Conservation (phyloP, 768 basidiomycete genomes). For the Collybiopsis confluens region DNA sequence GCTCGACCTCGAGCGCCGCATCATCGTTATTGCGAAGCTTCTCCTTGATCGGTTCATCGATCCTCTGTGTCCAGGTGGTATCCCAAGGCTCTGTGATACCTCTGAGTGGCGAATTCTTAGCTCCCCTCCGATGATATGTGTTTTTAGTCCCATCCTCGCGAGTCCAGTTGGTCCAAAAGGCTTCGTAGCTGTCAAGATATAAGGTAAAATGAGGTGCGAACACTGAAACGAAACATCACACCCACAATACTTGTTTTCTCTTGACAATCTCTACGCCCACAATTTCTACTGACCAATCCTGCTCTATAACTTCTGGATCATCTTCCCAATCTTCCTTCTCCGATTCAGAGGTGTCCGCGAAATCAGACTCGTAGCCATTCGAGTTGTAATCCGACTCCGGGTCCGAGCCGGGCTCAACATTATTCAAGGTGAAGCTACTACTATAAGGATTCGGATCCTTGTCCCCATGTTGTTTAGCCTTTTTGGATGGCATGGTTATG, state of each 20-base stretch:
- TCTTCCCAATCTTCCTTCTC: neutral
- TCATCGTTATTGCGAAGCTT: neutral
- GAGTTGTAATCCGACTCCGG: neutral
- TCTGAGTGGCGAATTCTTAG: neutral
- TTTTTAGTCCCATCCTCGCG: neutral
- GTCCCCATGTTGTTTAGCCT: no score
- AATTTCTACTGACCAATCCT: neutral
- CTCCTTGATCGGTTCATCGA: neutral
- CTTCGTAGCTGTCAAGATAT: slow-evolving; percentile 3
- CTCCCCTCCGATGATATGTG: neutral
- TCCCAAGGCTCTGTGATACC: neutral
- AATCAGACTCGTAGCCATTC: neutral
- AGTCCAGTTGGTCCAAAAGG: neutral
- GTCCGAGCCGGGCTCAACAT: no score
- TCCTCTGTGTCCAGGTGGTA: neutral
- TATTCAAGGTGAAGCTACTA: no score
- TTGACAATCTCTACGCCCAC: neutral
- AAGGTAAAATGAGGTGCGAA: neutral
- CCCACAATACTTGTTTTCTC: neutral
- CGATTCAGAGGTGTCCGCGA: neutral
- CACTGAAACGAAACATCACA: neutral
- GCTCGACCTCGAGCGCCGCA: slow-evolving; percentile 30
- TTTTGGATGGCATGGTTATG: no score
- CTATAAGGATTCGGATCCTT: no score
- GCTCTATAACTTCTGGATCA: neutral